phyloP scores from a whole-genome alignment of 2,329 filamentous ascomycete species.

The Trichophyton verrucosum region DNA sequence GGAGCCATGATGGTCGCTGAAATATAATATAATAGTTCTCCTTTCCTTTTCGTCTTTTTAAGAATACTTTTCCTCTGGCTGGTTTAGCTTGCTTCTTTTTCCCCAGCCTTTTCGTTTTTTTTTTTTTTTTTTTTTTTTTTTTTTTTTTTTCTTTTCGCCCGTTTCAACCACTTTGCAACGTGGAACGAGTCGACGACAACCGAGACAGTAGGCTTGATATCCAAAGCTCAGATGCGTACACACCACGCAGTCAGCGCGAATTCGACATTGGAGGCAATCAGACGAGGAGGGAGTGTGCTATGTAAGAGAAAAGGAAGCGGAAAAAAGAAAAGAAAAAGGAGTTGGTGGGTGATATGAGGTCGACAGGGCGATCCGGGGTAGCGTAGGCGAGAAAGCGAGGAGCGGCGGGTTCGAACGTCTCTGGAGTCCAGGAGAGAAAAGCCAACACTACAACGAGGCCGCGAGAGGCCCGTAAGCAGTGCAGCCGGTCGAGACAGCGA shows the following conservation, averaged over 20 bases:
- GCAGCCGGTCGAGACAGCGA: neutral
- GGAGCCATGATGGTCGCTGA: constrained; percentile 29
- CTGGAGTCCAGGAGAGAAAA: neutral
- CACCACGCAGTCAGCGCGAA: neutral
- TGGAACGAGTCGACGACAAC: neutral
- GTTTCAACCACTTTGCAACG: neutral
- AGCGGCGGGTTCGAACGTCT: neutral
- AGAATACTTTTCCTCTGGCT: neutral
- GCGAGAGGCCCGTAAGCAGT: neutral
- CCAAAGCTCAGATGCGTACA: neutral
- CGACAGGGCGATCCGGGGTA: neutral
- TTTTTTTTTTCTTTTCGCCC: neutral
- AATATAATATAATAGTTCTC: constrained; percentile 1
- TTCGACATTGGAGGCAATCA: neutral
- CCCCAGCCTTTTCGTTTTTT: neutral
- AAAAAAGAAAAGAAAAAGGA: neutral
- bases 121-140: neutral
- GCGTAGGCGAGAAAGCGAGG: neutral
- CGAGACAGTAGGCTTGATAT: neutral
- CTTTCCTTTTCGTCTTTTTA: neutral
- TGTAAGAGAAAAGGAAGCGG: neutral
- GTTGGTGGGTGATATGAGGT: neutral
- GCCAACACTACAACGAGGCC: neutral
- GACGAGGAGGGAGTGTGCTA: neutral
- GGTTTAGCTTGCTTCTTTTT: neutral